Percentiles rank a stretch among this genome's conserved stretches.
These are phyloP conservation scores for Euphorbia pulcherrima DNA, from an alignment of 345 rosid genomes.

Conservation along the genomic window DNA sequence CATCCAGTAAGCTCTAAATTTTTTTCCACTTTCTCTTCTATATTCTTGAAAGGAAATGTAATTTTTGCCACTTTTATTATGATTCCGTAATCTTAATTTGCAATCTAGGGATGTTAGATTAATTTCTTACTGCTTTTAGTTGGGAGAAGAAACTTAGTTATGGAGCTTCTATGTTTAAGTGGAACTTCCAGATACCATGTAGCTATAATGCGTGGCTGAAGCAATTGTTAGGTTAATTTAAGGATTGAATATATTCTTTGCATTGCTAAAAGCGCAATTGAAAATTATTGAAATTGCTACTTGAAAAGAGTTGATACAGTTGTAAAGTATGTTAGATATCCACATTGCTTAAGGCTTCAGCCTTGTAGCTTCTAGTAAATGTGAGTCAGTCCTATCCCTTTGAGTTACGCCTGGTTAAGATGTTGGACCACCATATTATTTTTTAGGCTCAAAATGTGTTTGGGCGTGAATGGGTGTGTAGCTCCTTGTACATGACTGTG, in stretches of 20 bases:
- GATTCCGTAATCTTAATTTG: too few relatives aligned
- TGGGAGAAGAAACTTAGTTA: background rate
- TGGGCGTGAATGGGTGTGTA: too few relatives aligned
- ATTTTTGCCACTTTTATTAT: background rate
- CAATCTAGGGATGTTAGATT: background rate
- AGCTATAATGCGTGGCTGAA: background rate
- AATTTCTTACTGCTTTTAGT: background rate
- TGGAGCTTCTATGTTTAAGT: background rate
- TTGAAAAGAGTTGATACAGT: background rate
- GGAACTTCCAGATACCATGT: background rate
- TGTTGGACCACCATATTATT: too few relatives aligned
- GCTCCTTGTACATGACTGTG: too few relatives aligned
- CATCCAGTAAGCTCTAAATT: conserved; percentile 4
- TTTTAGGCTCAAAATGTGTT: too few relatives aligned
- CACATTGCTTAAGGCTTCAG: too few relatives aligned
- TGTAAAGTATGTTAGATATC: background rate
- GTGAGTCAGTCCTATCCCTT: too few relatives aligned
- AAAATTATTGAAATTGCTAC: background rate
- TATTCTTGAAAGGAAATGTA: background rate
- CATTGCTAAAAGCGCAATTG: background rate
- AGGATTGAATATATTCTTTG: background rate
- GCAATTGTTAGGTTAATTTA: background rate
- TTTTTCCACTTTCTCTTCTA: background rate
- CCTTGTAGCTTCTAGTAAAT: too few relatives aligned
- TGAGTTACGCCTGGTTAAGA: too few relatives aligned